Evolutionary conservation across 345 rosid species (phyloP).

Genomic region (Lepidium sativum): DNA sequence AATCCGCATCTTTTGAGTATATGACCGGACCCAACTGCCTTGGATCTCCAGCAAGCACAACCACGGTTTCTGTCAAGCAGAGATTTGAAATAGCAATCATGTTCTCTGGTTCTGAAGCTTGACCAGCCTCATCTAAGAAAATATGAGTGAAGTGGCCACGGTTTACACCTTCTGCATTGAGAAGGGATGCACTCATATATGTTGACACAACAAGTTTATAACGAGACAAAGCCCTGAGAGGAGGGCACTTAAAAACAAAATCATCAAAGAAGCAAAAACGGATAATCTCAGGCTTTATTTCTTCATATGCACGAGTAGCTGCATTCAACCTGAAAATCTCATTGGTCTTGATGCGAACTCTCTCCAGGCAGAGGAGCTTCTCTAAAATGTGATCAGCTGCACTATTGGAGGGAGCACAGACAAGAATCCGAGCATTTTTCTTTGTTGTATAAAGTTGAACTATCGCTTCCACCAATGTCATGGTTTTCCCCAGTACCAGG

Average conservation of each 20-base stretch:
- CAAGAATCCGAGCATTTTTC: slow-evolving; percentile 46
- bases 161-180: slow-evolving; percentile 62
- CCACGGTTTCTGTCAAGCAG: slow-evolving; percentile 56
- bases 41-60: slow-evolving; percentile 96
- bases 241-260: slow-evolving; percentile 57
- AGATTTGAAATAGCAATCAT: slow-evolving; percentile 65
- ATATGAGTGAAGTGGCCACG: slow-evolving; percentile 87
- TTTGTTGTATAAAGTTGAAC: slow-evolving; percentile 55
- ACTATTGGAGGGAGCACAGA: slow-evolving; percentile 88
- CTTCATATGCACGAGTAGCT: slow-evolving; percentile 61
- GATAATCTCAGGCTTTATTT: slow-evolving; percentile 47
- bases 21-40: slow-evolving; percentile 90
- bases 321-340: slow-evolving; percentile 90
- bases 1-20: slow-evolving; percentile 59
- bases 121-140: slow-evolving; percentile 92
- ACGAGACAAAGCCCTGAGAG: slow-evolving; percentile 40
- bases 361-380: slow-evolving; percentile 44
- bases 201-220: slow-evolving; percentile 68
- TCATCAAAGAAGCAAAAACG: slow-evolving; percentile 72
- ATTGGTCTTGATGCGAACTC: slow-evolving; percentile 36
- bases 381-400: slow-evolving; percentile 85
- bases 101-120: slow-evolving; percentile 96
- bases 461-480: slow-evolving; percentile 73
- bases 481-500: slow-evolving; percentile 98
- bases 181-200: slow-evolving; percentile 78